These are phyloP conservation scores for Coemansia pectinata DNA, from an alignment of 192 early-diverging fungal genomes.

Conservation along the genomic window DNA sequence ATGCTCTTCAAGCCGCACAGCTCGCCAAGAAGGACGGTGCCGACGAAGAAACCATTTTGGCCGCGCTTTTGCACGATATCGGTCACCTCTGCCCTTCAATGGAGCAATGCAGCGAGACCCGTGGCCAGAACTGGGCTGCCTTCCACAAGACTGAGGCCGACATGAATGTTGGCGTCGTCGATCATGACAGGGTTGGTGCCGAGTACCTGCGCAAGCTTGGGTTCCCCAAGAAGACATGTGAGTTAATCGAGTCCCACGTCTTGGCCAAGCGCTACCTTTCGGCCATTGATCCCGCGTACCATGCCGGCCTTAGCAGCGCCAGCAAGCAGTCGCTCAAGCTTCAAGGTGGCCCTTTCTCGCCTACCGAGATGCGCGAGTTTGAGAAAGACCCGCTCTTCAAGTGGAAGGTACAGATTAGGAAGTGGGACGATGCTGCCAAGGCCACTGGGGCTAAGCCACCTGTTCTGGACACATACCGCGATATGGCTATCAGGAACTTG, in stretches of 20 bases:
- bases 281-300: conserved; percentile 51
- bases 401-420: conserved; percentile 58
- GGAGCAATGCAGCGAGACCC: conserved; percentile 11
- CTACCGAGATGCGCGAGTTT: conserved; percentile 49
- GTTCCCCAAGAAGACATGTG: conserved; percentile 56
- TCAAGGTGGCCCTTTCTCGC: conserved; percentile 58
- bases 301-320: conserved; percentile 50
- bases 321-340: conserved; percentile 60
- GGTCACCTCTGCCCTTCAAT: conserved; percentile 58
- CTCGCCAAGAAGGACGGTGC: conserved; percentile 43
- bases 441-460: conserved; percentile 41
- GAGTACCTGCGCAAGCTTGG: conserved; percentile 59
- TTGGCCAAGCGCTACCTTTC: conserved; percentile 63
- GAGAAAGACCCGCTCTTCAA: conserved; percentile 58
- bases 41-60: conserved; percentile 57
- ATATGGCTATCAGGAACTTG: conserved; percentile 48
- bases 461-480: conserved; percentile 42
- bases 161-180: conserved; percentile 49
- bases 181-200: conserved; percentile 59
- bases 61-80: conserved; percentile 61
- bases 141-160: not conserved
- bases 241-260: conserved; percentile 60
- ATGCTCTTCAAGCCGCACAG: conserved; percentile 59
- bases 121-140: not conserved
- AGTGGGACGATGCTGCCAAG: conserved; percentile 62